Conservation (phyloP, 2,329 filamentous ascomycete genomes). For the Trichophyton rubrum region DNA sequence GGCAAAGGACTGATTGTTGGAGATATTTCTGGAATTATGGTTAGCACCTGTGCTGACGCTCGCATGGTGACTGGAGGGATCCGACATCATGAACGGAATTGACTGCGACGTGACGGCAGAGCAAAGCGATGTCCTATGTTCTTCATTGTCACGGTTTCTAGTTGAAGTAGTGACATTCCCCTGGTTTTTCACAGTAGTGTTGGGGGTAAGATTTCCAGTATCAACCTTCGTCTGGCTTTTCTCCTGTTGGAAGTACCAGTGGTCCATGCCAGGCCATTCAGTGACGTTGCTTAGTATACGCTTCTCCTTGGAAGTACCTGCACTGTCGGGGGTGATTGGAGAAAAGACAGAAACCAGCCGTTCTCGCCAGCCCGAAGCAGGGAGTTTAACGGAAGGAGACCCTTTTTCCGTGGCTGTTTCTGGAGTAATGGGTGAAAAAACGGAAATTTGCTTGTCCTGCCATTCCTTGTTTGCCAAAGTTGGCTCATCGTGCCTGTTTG, state of each 20-base stretch:
- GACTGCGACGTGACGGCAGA: slow-evolving; percentile 13
- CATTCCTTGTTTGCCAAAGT: not conserved
- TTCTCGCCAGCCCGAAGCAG: not conserved
- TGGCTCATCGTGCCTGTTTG: slow-evolving; percentile 7
- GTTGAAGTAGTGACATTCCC: not conserved
- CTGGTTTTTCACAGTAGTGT: not conserved
- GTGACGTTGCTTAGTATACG: slow-evolving; percentile 11
- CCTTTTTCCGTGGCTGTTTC: slow-evolving; percentile 13
- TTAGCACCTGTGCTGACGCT: not conserved
- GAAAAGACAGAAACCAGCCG: slow-evolving; percentile 19
- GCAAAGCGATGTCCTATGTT: slow-evolving; percentile 8
- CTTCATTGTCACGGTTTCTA: not conserved
- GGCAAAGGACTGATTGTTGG: slow-evolving; percentile 21
- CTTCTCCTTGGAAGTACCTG: slow-evolving; percentile 7
- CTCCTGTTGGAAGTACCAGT: slow-evolving; percentile 7
- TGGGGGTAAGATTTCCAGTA: not conserved
- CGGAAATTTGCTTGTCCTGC: slow-evolving; percentile 14
- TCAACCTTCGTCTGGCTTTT: not conserved
- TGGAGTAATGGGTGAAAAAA: slow-evolving; percentile 27
- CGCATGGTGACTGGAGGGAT: not conserved
- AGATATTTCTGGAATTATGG: slow-evolving; percentile 21
- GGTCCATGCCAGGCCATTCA: slow-evolving; percentile 15
- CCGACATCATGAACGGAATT: slow-evolving; percentile 14
- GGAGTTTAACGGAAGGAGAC: not conserved
- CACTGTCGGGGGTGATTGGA: slow-evolving; percentile 22